A percentile compares a stretch with the other conserved stretches of the same genome.
Evolutionary conservation across 768 basidiomycete species (phyloP).

Genomic region (Naganishia friedmannii): DNA sequence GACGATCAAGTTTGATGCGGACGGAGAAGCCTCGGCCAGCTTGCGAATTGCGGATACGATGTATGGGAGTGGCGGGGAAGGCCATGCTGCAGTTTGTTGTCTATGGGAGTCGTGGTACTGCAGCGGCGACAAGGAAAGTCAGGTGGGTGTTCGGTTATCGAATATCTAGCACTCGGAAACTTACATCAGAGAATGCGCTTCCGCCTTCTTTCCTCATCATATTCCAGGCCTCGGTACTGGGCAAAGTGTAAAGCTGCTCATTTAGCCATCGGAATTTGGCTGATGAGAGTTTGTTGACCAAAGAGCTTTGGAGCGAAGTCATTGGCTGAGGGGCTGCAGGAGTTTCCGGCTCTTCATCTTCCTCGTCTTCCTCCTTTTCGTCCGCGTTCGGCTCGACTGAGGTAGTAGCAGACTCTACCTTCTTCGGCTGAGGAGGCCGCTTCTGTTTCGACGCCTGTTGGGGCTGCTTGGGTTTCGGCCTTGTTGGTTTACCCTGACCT

Average conservation of each 20-base stretch:
- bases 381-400: not conserved
- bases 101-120: constrained; percentile 93
- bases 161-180: constrained; percentile 31
- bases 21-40: constrained; percentile 56
- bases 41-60: constrained; percentile 66
- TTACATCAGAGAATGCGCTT: constrained; percentile 71
- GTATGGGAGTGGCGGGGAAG: constrained; percentile 83
- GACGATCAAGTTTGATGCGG: constrained; percentile 62
- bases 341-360: constrained; percentile 63
- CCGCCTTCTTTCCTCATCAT: constrained; percentile 64
- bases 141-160: not conserved
- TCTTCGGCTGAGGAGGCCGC: constrained; percentile 4
- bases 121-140: not conserved
- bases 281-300: constrained; percentile 36
- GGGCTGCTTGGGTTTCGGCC: constrained; percentile 9
- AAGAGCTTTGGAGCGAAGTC: constrained; percentile 15
- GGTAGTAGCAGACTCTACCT: constrained; percentile 21
- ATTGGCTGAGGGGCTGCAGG: constrained; percentile 65
- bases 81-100: constrained; percentile 87
- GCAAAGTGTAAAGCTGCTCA: constrained; percentile 84
- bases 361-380: constrained; percentile 34
- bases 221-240: constrained; percentile 67
- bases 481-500: constrained; percentile 8
- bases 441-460: constrained; percentile 14
- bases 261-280: constrained; percentile 72